These are phyloP conservation scores for Astrothelium macrocarpum DNA, from an alignment of 495 filamentous ascomycete genomes.

Conservation along the genomic window DNA sequence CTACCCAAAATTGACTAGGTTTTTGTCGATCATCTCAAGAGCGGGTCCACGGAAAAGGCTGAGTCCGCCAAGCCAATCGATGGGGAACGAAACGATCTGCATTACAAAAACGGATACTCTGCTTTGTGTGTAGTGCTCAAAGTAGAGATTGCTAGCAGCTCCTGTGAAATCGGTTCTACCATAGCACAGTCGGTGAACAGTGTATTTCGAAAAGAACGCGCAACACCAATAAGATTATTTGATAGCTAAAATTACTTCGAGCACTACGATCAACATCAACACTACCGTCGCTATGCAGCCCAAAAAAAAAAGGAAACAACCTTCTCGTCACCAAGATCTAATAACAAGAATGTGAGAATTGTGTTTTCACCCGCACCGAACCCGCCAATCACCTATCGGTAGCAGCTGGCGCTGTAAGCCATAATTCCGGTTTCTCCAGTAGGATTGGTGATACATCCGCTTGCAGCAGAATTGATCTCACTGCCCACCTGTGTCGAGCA, in stretches of 20 bases:
- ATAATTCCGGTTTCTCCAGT: not conserved
- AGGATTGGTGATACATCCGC: not conserved
- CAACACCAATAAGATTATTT: too few species aligned
- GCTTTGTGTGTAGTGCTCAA: too few species aligned
- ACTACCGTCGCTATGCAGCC: not conserved
- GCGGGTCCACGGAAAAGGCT: too few species aligned
- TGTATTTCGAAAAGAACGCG: not conserved
- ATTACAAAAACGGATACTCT: too few species aligned
- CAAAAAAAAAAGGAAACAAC: not conserved
- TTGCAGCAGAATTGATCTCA: not conserved
- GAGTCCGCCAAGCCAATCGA: too few species aligned
- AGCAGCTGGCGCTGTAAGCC: conserved; percentile 4
- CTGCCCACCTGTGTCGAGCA: not conserved
- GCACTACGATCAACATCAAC: too few species aligned
- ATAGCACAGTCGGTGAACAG: too few species aligned
- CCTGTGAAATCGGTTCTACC: not conserved
- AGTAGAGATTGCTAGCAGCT: not conserved
- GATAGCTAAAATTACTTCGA: too few species aligned
- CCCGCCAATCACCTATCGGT: not conserved
- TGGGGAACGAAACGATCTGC: too few species aligned
- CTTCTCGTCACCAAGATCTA: not conserved
- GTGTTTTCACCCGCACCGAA: not conserved
- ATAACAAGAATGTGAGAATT: not conserved
- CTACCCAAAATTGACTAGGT: not conserved
- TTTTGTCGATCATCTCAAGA: not conserved